These are phyloP conservation scores for Bruguiera hainesii DNA, from an alignment of 441 rosid species.

Conservation along the genomic window DNA sequence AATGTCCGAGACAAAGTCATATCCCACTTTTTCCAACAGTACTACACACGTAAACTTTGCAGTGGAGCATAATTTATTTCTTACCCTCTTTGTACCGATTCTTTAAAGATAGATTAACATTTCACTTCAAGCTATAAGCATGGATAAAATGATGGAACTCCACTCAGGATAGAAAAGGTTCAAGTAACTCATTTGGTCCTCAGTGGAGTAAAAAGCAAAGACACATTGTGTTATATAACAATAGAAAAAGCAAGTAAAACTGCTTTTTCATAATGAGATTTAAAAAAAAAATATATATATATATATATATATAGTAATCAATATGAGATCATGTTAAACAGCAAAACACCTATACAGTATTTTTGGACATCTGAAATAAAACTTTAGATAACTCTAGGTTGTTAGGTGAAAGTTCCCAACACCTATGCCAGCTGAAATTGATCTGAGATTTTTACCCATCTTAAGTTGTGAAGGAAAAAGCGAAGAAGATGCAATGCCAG, in stretches of 20 bases:
- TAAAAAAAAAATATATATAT: too few species aligned
- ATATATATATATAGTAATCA: too few species aligned
- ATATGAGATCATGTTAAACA: too few species aligned
- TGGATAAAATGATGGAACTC: not conserved
- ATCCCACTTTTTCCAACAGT: not conserved
- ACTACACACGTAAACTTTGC: too few species aligned
- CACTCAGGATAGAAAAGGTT: not conserved
- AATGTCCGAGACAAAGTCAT: not conserved
- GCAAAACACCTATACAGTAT: too few species aligned
- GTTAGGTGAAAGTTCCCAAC: not conserved
- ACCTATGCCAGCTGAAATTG: not conserved
- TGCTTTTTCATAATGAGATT: too few species aligned
- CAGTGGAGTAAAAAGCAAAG: not conserved
- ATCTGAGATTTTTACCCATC: not conserved
- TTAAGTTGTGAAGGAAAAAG: conserved; percentile 2
- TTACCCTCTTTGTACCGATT: not conserved
- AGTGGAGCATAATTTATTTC: not conserved
- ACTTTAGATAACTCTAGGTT: not conserved
- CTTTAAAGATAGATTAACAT: not conserved
- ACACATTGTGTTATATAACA: not conserved
- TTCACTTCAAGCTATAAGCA: not conserved
- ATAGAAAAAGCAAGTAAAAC: too few species aligned
- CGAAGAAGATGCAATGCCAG: not conserved
- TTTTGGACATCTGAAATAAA: not conserved
- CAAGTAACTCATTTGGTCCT: not conserved